Evolutionary conservation across 2,329 filamentous ascomycete species (phyloP).

Genomic region (Fusarium brachygibbosum): DNA sequence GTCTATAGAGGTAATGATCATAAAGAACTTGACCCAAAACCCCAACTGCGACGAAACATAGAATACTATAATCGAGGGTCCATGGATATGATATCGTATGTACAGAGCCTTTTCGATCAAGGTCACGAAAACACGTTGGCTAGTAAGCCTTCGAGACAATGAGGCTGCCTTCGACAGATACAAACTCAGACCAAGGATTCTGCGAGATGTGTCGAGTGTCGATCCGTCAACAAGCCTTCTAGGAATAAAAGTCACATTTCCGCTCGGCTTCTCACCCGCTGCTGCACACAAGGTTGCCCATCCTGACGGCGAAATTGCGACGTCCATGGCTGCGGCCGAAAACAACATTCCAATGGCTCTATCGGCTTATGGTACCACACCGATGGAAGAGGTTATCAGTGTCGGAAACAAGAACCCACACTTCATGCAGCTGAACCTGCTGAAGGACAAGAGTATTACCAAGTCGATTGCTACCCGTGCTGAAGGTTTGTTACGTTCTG

Average conservation of each 20-base stretch:
- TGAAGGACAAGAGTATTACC: background rate
- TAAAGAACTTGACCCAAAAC: background rate
- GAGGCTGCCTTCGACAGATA: background rate
- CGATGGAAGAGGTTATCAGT: background rate
- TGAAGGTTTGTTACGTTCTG: background rate
- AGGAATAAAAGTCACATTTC: background rate
- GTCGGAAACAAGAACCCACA: background rate
- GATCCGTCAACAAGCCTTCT: background rate
- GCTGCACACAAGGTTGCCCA: background rate
- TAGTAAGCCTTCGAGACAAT: background rate
- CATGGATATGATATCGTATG: background rate
- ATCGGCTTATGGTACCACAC: background rate
- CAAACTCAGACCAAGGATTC: background rate
- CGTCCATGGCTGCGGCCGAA: background rate
- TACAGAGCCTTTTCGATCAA: background rate
- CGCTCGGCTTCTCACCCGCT: background rate
- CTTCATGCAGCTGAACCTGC: background rate
- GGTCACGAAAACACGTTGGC: background rate
- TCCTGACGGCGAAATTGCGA: background rate
- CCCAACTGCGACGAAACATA: background rate
- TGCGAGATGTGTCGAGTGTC: background rate
- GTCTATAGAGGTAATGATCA: background rate
- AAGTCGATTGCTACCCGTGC: background rate
- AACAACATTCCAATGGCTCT: background rate
- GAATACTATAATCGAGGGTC: background rate